A percentile compares a stretch with the other conserved stretches of the same genome.
Conservation (phyloP, 2,329 filamentous ascomycete genomes). For the Ophiobolus disseminans region DNA sequence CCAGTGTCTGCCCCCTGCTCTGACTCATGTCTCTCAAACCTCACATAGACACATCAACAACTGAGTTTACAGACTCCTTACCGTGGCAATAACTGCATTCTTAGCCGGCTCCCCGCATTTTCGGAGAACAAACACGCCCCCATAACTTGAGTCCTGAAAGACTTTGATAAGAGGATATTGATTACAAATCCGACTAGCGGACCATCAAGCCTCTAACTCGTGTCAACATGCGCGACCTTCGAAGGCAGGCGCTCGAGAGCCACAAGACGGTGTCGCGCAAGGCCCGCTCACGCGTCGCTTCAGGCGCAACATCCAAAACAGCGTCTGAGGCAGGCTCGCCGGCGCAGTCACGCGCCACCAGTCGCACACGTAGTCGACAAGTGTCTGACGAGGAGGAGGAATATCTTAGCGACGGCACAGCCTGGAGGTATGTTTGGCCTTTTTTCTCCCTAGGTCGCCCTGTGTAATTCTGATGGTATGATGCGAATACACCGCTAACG, state of each 20-base stretch:
- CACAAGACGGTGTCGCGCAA: slow-evolving; percentile 76
- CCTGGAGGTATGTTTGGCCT: slow-evolving; percentile 58
- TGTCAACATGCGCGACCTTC: slow-evolving; percentile 65
- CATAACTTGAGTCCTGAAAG: too few species aligned
- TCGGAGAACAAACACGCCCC: slow-evolving; percentile 1
- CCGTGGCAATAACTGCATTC: slow-evolving; percentile 42
- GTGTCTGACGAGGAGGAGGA: slow-evolving; percentile 71
- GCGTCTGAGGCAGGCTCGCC: slow-evolving; percentile 66
- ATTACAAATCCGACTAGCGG: not conserved
- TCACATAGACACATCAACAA: slow-evolving; percentile 30
- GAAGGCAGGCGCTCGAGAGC: slow-evolving; percentile 74
- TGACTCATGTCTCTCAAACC: slow-evolving; percentile 48
- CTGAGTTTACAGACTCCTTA: slow-evolving; percentile 39
- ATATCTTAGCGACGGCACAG: slow-evolving; percentile 66
- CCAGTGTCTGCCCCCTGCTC: slow-evolving; percentile 27
- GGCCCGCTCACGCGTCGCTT: slow-evolving; percentile 64
- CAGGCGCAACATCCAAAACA: slow-evolving; percentile 65
- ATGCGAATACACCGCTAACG: slow-evolving; percentile 32
- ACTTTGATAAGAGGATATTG: too few species aligned
- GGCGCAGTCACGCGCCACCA: slow-evolving; percentile 59
- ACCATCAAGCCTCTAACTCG: too few species aligned
- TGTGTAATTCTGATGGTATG: slow-evolving; percentile 37
- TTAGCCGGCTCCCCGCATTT: slow-evolving; percentile 33
- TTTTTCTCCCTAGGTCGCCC: slow-evolving; percentile 8
- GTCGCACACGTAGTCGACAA: slow-evolving; percentile 64